Percentiles rank a stretch among this genome's conserved stretches.
phyloP scores from a whole-genome alignment of 2,329 filamentous ascomycete genomes.

The Cercospora sesami region DNA sequence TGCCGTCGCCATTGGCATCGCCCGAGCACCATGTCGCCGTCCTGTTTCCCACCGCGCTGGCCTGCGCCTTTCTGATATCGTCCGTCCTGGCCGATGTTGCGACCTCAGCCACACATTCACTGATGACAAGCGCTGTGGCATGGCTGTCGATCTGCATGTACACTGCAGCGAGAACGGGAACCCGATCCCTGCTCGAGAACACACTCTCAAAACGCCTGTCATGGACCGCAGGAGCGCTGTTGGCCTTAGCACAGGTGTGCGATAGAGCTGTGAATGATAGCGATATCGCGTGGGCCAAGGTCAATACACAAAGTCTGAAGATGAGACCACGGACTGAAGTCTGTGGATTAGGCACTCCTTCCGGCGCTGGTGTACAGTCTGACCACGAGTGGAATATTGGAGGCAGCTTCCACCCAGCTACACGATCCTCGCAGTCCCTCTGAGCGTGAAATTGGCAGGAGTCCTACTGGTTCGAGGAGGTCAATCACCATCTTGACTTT shows the following conservation, averaged over 20 bases:
- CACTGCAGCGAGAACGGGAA: slow-evolving; percentile 38
- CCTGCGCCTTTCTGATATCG: slow-evolving; percentile 40
- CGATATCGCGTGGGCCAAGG: slow-evolving; percentile 50
- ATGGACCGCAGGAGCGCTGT: slow-evolving; percentile 46
- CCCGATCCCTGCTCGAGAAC: slow-evolving; percentile 23
- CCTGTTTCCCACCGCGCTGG: slow-evolving; percentile 28
- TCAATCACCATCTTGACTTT: slow-evolving; percentile 39
- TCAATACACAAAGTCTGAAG: slow-evolving; percentile 28
- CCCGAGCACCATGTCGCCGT: slow-evolving; percentile 28
- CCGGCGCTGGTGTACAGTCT: slow-evolving; percentile 32
- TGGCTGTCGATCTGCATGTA: slow-evolving; percentile 46
- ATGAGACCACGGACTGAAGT: slow-evolving; percentile 30
- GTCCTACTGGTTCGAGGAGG: slow-evolving; percentile 30
- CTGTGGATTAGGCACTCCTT: slow-evolving; percentile 33
- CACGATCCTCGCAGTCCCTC: slow-evolving; percentile 4
- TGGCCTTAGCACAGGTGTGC: slow-evolving; percentile 47
- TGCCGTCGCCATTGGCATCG: slow-evolving; percentile 31
- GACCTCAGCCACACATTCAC: slow-evolving; percentile 26
- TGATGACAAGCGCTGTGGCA: slow-evolving; percentile 46
- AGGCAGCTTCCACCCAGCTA: slow-evolving; percentile 4
- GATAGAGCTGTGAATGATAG: slow-evolving; percentile 48
- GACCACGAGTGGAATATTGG: slow-evolving; percentile 23
- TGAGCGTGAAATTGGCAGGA: not conserved
- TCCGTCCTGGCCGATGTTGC: slow-evolving; percentile 27
- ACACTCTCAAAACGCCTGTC: slow-evolving; percentile 34